Conservation (phyloP, 306 rosid species). For the Cicer chorassanicum region DNA sequence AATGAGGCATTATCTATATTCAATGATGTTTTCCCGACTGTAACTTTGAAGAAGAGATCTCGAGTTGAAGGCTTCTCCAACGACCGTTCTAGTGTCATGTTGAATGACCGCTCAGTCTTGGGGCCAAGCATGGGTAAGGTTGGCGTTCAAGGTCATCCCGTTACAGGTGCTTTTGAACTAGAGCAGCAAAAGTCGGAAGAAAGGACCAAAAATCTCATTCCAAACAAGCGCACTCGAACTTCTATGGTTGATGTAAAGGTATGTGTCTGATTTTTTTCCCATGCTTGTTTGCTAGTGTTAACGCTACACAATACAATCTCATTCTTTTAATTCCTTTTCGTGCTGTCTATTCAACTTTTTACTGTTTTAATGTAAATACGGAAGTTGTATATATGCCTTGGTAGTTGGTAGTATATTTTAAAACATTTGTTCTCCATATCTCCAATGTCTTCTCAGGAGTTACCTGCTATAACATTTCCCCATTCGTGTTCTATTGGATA, state of each 20-base stretch:
- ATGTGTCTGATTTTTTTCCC: constrained; percentile 41
- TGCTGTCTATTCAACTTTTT: constrained; percentile 41
- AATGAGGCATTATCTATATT: constrained; percentile 78
- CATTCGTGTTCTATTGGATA: constrained; percentile 13
- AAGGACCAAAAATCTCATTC: constrained; percentile 67
- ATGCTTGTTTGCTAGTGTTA: constrained; percentile 20
- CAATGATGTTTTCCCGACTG: constrained; percentile 77
- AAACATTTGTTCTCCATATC: constrained; percentile 43
- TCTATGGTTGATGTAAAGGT: constrained; percentile 90
- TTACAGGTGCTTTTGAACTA: constrained; percentile 72
- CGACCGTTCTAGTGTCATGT: constrained; percentile 69
- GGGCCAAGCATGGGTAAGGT: constrained; percentile 76
- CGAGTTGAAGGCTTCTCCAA: constrained; percentile 74
- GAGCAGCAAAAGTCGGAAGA: constrained; percentile 95
- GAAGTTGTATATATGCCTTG: constrained; percentile 9
- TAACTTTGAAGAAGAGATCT: constrained; percentile 92
- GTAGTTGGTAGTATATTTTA: constrained; percentile 41
- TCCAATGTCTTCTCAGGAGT: constrained; percentile 40
- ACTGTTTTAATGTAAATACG: constrained; percentile 31
- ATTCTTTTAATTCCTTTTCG: constrained; percentile 24
- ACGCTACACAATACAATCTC: constrained; percentile 13
- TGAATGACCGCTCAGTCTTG: constrained; percentile 72
- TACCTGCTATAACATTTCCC: constrained; percentile 31
- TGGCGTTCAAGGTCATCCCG: constrained; percentile 77
- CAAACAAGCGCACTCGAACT: constrained; percentile 95